Evolutionary conservation across 129 eudicot species (phyloP), one percentile per base, ranked within the genome.

Genomic region (Chrysanthemum makinoi): DNA sequence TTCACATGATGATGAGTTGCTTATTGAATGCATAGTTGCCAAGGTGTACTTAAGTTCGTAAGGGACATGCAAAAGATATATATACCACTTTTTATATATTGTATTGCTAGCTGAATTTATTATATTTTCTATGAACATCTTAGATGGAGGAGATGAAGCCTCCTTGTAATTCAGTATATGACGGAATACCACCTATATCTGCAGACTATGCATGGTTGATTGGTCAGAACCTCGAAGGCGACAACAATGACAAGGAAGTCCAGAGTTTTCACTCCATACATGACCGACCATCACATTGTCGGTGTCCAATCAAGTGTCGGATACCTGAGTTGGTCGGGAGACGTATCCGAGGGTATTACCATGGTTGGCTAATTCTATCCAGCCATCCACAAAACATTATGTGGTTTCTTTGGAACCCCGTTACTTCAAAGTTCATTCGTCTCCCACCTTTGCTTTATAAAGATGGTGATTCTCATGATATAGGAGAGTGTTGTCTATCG

Each of bases 341-440:
- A 30, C 67, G 16, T 15, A 33, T 62, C 47, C 49, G 20, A 5
- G 67, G 47, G 8, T 62, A 10, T 62, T 62, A 5, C 47, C 67
- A 62, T 15, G 67, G 67, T 3, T 62, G 67, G 67, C 9, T 62
- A 46, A 62, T 62, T 62, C 67, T 62, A 3, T 26, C 67, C 4
- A 35, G 35, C 47, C 65, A 60, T 62, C 67, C 67, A 26, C 35
- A 35, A 8, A 13, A 30, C 4, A 3, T 30, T 8, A 10, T 13
- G 10, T 62, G 67, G 67, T 26, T 17, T 33, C 47, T 62, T 28
- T 62, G 67, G 67, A 62, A 62, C 67, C 67, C 17, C 15, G 10
- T 39, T 39, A 39, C 46, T 39, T 39, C 46, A 39, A 6, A 39
- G 46, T 7, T 39, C 46, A 39, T 62, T 19, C 22, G 19, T 51